Conservation (phyloP, 768 basidiomycete species). For the Boletus patriciae region DNA sequence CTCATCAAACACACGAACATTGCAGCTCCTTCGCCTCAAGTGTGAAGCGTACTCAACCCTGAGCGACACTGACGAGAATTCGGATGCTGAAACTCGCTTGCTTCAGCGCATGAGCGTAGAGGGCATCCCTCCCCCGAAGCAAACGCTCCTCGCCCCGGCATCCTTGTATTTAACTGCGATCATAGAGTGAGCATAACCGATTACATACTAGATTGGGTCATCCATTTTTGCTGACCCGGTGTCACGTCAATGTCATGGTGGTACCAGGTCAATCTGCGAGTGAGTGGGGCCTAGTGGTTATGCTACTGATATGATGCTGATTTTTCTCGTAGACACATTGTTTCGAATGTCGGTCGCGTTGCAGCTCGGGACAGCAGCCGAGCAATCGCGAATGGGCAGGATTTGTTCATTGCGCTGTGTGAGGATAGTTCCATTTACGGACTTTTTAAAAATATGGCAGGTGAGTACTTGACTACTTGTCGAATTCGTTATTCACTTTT, state of each 20-base stretch:
- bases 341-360: slow-evolving; percentile 81
- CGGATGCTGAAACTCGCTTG: slow-evolving; percentile 58
- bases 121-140: slow-evolving; percentile 51
- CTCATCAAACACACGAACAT: slow-evolving; percentile 8
- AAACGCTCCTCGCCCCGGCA: slow-evolving; percentile 70
- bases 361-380: slow-evolving; percentile 84
- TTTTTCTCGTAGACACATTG: slow-evolving; percentile 60
- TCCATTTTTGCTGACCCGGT: slow-evolving; percentile 29
- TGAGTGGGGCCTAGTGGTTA: slow-evolving; percentile 41
- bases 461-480: slow-evolving; percentile 49
- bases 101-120: slow-evolving; percentile 58
- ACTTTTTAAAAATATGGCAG: slow-evolving; percentile 83
- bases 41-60: slow-evolving; percentile 87
- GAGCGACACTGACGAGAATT: slow-evolving; percentile 78
- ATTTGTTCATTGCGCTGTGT: slow-evolving; percentile 84
- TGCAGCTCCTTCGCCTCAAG: slow-evolving; percentile 75
- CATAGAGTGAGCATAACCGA: slow-evolving; percentile 68
- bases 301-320: neutral
- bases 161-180: slow-evolving; percentile 90
- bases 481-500: slow-evolving; percentile 21
- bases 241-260: slow-evolving; percentile 16
- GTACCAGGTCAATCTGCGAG: slow-evolving; percentile 80
- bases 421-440: slow-evolving; percentile 88
- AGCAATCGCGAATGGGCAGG: slow-evolving; percentile 69
- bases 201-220: slow-evolving; percentile 15